Conservation (phyloP, 2,329 filamentous ascomycete genomes). For the Cadophora sp. region DNA sequence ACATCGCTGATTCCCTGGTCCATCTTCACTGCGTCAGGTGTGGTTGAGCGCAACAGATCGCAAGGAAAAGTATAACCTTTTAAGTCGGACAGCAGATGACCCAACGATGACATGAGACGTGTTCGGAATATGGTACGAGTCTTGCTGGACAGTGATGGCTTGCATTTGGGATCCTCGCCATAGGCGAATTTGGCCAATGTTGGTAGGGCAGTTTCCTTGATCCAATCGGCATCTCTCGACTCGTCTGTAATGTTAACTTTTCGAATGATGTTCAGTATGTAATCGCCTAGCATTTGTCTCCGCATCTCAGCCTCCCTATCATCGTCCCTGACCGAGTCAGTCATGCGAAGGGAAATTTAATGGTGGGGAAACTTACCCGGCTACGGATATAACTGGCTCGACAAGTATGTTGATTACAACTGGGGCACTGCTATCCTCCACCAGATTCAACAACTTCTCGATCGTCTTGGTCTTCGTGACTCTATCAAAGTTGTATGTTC, state of each 20-base stretch:
- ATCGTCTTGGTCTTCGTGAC: conserved; percentile 86
- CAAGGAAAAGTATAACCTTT: conserved; percentile 55
- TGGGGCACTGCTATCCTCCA: conserved; percentile 40
- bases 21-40: conserved; percentile 55
- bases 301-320: conserved; percentile 40
- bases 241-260: conserved; percentile 36
- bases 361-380: conserved; percentile 41
- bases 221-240: conserved; percentile 34
- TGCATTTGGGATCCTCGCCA: conserved; percentile 49
- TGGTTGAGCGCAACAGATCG: conserved; percentile 36
- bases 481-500: conserved; percentile 82
- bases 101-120: conserved; percentile 63
- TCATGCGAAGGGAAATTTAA: conserved; percentile 24
- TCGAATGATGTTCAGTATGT: conserved; percentile 42
- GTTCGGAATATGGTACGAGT: conserved; percentile 61
- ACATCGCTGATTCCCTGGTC: conserved; percentile 60
- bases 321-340: conserved; percentile 26
- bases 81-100: conserved; percentile 60
- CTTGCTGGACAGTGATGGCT: conserved; percentile 56
- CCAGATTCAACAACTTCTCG: conserved; percentile 57
- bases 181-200: conserved; percentile 61
- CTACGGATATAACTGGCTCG: conserved; percentile 49
- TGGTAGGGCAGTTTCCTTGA: conserved; percentile 37
- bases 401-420: conserved; percentile 56
- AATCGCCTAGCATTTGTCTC: conserved; percentile 43